phyloP scores from a whole-genome alignment of 2,329 filamentous ascomycete genomes.

The Leptosphaerulina australis region DNA sequence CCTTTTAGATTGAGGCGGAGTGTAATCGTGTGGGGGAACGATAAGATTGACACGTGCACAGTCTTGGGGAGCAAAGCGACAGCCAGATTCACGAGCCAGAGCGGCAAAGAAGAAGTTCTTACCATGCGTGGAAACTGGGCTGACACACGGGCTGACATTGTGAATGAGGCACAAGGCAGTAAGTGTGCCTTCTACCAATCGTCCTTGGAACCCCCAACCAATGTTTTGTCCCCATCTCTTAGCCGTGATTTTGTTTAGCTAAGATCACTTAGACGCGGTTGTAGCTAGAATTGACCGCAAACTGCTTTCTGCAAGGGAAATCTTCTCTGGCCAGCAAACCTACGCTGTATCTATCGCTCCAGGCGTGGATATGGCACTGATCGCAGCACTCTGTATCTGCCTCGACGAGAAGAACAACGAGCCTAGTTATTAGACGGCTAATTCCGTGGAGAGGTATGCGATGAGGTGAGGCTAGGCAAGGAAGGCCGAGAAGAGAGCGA shows the following conservation, averaged over 20 bases:
- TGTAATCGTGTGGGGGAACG: too few relatives aligned
- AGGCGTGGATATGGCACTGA: conserved; percentile 68
- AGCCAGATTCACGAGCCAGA: conserved; percentile 56
- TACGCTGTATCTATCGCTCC: conserved; percentile 69
- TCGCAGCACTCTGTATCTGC: conserved; percentile 70
- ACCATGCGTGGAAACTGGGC: conserved; percentile 67
- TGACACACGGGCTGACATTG: conserved; percentile 64
- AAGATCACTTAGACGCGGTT: conserved; percentile 42
- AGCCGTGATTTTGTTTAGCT: too few relatives aligned
- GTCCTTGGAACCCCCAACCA: background rate
- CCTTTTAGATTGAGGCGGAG: too few relatives aligned
- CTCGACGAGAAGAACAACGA: conserved; percentile 62
- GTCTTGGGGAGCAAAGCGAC: conserved; percentile 62
- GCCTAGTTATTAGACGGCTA: too few relatives aligned
- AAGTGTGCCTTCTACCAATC: conserved; percentile 3
- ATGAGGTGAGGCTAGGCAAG: too few relatives aligned
- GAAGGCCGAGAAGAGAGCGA: too few relatives aligned
- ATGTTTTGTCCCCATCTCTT: background rate
- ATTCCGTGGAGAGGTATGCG: too few relatives aligned
- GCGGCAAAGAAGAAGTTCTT: conserved; percentile 34
- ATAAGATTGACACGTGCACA: background rate
- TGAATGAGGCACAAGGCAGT: conserved; percentile 52
- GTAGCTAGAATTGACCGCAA: conserved; percentile 67
- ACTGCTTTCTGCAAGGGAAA: conserved; percentile 62
- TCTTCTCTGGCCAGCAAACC: conserved; percentile 67